Conservation (phyloP, 2,329 filamentous ascomycete genomes). For the Penicillium occitanis region DNA sequence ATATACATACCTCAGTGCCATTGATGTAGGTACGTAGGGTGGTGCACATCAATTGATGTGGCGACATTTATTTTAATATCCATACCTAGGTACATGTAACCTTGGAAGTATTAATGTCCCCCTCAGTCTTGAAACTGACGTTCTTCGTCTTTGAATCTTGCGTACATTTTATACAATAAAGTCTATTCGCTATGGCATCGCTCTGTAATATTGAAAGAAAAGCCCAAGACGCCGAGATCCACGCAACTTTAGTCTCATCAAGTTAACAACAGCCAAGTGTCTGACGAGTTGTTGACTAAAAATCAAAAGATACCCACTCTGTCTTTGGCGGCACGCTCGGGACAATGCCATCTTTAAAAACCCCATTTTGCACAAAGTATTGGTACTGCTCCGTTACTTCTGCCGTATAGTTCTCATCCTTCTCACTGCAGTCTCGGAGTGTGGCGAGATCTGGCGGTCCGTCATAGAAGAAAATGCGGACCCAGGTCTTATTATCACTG, state of each 20-base stretch:
- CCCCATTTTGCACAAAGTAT: constrained; percentile 63
- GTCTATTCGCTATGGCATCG: neutral
- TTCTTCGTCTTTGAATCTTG: neutral
- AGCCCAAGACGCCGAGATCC: neutral
- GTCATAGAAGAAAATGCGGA: constrained; percentile 70
- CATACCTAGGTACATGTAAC: no score
- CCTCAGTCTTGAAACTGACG: neutral
- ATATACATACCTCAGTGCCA: no score
- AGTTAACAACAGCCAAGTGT: neutral
- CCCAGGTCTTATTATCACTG: constrained; percentile 56
- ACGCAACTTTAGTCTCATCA: neutral
- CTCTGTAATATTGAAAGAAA: neutral
- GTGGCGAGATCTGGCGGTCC: constrained; percentile 59
- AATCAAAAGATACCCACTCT: constrained; percentile 73
- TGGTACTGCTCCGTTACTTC: constrained; percentile 62
- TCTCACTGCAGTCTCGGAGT: constrained; percentile 53
- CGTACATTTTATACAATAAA: neutral
- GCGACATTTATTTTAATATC: neutral
- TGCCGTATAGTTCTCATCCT: constrained; percentile 52
- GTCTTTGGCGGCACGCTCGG: constrained; percentile 74
- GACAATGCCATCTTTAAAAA: constrained; percentile 69
- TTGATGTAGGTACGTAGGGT: neutral
- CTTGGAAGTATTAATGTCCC: neutral
- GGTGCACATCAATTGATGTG: neutral
- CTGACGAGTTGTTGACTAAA: constrained; percentile 49